Evolutionary conservation across 805 yeast species (phyloP).

Genomic region (Hanseniaspora taiwanica): DNA sequence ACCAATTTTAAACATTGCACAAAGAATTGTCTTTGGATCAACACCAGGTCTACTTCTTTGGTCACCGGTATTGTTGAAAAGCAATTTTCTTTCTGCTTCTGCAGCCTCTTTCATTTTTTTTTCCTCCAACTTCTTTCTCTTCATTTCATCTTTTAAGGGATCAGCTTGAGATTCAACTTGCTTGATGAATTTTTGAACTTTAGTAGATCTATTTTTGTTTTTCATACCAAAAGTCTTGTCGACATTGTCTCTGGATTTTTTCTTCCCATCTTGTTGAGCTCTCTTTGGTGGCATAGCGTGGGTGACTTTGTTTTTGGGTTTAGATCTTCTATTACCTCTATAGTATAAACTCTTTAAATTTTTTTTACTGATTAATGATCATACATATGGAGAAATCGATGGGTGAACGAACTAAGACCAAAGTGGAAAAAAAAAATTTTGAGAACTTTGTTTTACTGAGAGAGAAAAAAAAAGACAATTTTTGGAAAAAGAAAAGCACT

Average conservation of each 20-base stretch:
- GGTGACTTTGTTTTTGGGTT: background rate
- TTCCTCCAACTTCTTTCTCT: constrained; percentile 53
- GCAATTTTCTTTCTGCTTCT: constrained; percentile 69
- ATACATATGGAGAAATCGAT: too few species aligned
- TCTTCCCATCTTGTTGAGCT: constrained; percentile 33
- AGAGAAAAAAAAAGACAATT: too few species aligned
- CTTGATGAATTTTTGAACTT: constrained; percentile 60
- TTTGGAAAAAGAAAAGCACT: too few species aligned
- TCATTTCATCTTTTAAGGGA: constrained; percentile 66
- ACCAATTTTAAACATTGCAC: constrained; percentile 81
- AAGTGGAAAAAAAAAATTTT: too few species aligned
- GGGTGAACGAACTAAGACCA: too few species aligned
- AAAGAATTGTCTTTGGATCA: constrained; percentile 87
- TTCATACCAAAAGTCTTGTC: constrained; percentile 95
- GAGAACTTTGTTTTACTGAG: background rate
- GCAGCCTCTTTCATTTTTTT: constrained; percentile 88
- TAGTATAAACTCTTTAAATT: too few species aligned
- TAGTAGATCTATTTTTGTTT: constrained; percentile 87
- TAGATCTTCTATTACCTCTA: constrained; percentile 2
- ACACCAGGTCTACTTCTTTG: constrained; percentile 95
- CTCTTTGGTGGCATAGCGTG: constrained; percentile 68
- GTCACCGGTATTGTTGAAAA: constrained; percentile 50
- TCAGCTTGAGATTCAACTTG: constrained; percentile 54
- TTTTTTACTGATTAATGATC: too few species aligned
- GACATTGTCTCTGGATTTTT: constrained; percentile 52